phyloP scores from a whole-genome alignment of 441 rosid species.

The Aquilaria agallochum region DNA sequence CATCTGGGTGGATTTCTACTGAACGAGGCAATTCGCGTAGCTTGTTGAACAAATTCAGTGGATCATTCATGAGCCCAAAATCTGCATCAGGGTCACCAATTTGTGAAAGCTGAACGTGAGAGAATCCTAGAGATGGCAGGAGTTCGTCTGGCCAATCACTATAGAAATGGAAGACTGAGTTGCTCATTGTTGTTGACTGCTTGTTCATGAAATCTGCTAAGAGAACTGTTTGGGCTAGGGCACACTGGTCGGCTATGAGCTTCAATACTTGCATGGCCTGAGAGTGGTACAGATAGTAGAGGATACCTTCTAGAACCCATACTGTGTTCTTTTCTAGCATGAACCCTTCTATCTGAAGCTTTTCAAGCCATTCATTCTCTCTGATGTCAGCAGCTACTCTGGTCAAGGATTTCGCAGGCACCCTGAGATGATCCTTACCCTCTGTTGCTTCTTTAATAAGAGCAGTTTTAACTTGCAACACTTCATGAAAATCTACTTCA shows the following conservation, averaged over 20 bases:
- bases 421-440: slow-evolving; percentile 39
- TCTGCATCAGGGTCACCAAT: slow-evolving; percentile 92
- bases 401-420: slow-evolving; percentile 66
- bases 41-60: slow-evolving; percentile 71
- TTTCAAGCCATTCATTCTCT: slow-evolving; percentile 61
- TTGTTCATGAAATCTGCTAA: slow-evolving; percentile 95
- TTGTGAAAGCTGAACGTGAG: slow-evolving; percentile 78
- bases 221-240: slow-evolving; percentile 58
- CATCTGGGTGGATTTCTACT: slow-evolving; percentile 67
- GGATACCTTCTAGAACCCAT: slow-evolving; percentile 91
- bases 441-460: slow-evolving; percentile 56
- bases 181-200: slow-evolving; percentile 65
- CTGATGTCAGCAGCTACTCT: slow-evolving; percentile 77
- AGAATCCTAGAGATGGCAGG: slow-evolving; percentile 79
- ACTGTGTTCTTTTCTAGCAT: slow-evolving; percentile 56
- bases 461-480: slow-evolving; percentile 57
- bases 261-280: slow-evolving; percentile 87
- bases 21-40: slow-evolving; percentile 82
- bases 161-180: slow-evolving; percentile 72
- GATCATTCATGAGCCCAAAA: slow-evolving; percentile 75
- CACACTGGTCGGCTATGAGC: slow-evolving; percentile 67
- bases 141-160: slow-evolving; percentile 96
- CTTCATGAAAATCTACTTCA: slow-evolving; percentile 84
- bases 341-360: slow-evolving; percentile 73
- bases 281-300: slow-evolving; percentile 75